Evolutionary conservation across 2,329 filamentous ascomycete genomes (phyloP), one percentile per base, ranked within the genome.

Genomic region (Penicillium verrucosum): DNA sequence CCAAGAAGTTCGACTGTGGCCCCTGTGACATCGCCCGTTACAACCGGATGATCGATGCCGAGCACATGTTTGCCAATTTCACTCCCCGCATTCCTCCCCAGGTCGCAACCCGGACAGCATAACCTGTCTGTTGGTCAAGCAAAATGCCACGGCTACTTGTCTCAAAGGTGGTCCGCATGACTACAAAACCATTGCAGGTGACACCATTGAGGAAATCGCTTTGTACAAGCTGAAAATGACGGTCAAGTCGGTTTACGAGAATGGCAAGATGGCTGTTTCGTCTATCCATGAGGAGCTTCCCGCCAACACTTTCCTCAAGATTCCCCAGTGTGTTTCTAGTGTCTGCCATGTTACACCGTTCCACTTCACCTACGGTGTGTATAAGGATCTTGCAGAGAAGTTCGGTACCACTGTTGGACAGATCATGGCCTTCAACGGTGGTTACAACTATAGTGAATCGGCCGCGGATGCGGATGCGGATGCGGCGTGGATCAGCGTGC

Each of bases 351-450:
- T 60, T 11, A 25, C 36, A 5, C 58, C 58, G 25, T 56, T 43
- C n/a, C 34, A 45, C 12, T 58, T 60, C 34, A 57, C 50, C 21
- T 59, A 49, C 30, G 58, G 56, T 14, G 47, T 52, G 18, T 60
- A 60, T n/a, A 57, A 59, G 36, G 56, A 62, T 53, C 48, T 62
- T 36, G 60, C 58, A 7, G 55, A 59, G 23, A 51, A 45, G 27
- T 52, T 52, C n/a, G 52, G 42, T 3, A 48, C 53, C 14, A 57
- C 58, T 5, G 51, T 55, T 36, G 58, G 60, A 3, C 58, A 62
- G 23, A 59, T 62, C n/a, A 57, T 58, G 53, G 34, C 47, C 2
- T 46, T 58, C 8, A 62, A 54, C 23, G 49, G 49, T 12, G 37
- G n/a, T 8, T 59, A 60, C n/a, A 62, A 60, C 12, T 53, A 61